These are phyloP conservation scores for Phytopythium cucurbitacearum DNA, from an alignment of 352 stramenopile genomes.

Conservation along the genomic window DNA sequence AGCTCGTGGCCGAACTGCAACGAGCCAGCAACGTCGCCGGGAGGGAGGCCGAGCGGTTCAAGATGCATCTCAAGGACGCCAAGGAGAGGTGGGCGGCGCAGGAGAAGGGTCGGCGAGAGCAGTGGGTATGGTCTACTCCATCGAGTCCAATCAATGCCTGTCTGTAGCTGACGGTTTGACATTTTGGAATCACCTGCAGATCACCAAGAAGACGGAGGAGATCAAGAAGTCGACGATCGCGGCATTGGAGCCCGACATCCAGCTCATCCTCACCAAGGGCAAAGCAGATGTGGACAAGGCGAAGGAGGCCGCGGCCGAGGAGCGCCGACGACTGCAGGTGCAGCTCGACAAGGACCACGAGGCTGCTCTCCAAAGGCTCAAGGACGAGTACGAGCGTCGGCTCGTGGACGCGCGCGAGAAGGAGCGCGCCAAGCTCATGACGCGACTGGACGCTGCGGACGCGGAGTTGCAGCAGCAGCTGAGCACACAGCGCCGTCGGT, in stretches of 20 bases:
- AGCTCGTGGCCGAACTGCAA: conserved; percentile 63
- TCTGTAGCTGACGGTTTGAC: not conserved
- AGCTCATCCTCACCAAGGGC: conserved; percentile 71
- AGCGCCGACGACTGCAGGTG: conserved; percentile 45
- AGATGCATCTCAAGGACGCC: conserved; percentile 73
- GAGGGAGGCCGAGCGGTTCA: conserved; percentile 57
- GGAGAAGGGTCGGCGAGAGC: conserved; percentile 64
- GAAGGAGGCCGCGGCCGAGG: conserved; percentile 47
- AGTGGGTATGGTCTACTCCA: conserved; percentile 32
- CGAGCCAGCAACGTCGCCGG: conserved; percentile 32
- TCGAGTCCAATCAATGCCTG: not conserved
- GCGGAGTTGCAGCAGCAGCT: conserved; percentile 79
- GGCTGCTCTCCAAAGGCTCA: conserved; percentile 36
- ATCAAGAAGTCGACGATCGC: conserved; percentile 84
- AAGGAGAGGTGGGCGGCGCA: conserved; percentile 68
- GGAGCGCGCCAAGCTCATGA: conserved; percentile 66
- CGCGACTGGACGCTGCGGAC: conserved; percentile 65
- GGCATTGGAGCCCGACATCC: conserved; percentile 74
- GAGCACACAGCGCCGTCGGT: conserved; percentile 50
- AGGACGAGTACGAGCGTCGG: conserved; percentile 70
- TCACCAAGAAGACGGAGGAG: conserved; percentile 80
- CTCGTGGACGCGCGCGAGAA: conserved; percentile 73
- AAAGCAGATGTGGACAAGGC: conserved; percentile 67
- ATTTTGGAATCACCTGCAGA: conserved; percentile 8
- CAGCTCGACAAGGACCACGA: conserved; percentile 64